Conservation (phyloP, 805 yeast species). For the Candida golubevii region DNA sequence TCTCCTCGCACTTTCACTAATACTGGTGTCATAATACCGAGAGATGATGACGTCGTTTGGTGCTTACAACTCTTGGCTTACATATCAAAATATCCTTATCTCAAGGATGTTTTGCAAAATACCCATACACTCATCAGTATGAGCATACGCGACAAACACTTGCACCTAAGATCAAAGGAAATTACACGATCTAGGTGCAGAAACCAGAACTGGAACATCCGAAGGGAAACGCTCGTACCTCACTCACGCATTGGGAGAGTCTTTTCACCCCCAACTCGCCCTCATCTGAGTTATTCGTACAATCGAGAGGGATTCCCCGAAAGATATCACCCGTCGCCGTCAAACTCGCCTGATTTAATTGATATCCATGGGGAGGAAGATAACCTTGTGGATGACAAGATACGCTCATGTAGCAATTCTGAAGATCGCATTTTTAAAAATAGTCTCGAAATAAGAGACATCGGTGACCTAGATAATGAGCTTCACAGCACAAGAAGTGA, state of each 20-base stretch:
- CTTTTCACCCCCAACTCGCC: conserved; percentile 9
- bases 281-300: conserved; percentile 7
- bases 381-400: conserved; percentile 31
- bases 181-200: conserved; percentile 31
- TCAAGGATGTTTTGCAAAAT: conserved; percentile 69
- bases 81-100: conserved; percentile 81
- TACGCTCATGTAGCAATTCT: conserved; percentile 26
- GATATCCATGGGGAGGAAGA: conserved; percentile 32
- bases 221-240: conserved; percentile 26
- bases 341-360: conserved; percentile 37
- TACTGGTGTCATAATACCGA: conserved; percentile 77
- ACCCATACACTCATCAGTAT: conserved; percentile 72
- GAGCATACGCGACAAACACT: conserved; percentile 40
- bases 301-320: conserved; percentile 13
- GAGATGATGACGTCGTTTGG: conserved; percentile 93
- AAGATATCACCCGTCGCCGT: conserved; percentile 31
- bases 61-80: conserved; percentile 87
- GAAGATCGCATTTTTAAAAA: conserved; percentile 21
- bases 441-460: conserved; percentile 15
- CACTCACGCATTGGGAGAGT: conserved; percentile 26
- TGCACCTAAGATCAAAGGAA: conserved; percentile 33
- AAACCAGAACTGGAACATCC: conserved; percentile 18
- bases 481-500: conserved; percentile 2
- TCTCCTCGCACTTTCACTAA: conserved; percentile 39
- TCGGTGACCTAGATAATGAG: conserved; percentile 13